These are phyloP conservation scores for Diplodia sapinea DNA, from an alignment of 2,329 filamentous ascomycete species.

Conservation along the genomic window DNA sequence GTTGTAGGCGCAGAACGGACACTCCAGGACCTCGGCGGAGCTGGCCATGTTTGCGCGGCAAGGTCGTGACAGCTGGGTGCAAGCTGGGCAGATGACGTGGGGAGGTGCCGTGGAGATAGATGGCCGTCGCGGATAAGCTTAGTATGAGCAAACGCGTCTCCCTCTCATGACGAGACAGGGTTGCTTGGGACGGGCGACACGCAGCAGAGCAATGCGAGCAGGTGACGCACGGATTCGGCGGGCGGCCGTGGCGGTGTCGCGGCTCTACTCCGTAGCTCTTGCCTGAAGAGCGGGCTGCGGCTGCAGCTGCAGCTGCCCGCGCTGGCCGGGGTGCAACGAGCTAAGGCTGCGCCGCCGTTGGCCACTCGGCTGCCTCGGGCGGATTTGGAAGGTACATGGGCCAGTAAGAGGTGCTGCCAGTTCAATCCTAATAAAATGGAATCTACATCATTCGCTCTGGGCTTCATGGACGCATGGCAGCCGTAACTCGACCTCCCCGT, in stretches of 20 bases:
- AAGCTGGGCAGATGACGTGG: not conserved
- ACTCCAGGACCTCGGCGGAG: slow-evolving; percentile 4
- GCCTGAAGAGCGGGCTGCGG: not conserved
- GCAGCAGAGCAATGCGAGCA: not conserved
- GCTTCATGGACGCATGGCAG: slow-evolving; percentile 18
- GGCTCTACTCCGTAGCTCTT: not conserved
- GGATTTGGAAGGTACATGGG: slow-evolving; percentile 8
- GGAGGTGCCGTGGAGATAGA: not conserved
- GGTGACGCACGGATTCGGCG: slow-evolving; percentile 3
- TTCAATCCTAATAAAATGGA: slow-evolving; percentile 9
- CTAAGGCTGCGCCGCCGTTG: not conserved
- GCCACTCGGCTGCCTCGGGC: not conserved
- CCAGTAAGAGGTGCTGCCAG: not conserved
- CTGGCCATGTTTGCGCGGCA: slow-evolving; percentile 22
- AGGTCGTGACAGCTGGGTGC: not conserved
- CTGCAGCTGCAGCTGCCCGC: not conserved
- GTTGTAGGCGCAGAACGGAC: slow-evolving; percentile 26
- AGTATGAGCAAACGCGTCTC: slow-evolving; percentile 9
- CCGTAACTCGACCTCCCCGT: slow-evolving; percentile 8
- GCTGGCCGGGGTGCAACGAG: slow-evolving; percentile 1
- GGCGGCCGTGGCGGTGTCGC: slow-evolving; percentile 11
- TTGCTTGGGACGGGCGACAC: not conserved
- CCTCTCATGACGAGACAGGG: not conserved
- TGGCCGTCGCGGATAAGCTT: not conserved
- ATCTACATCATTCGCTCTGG: slow-evolving; percentile 15